Conservation (phyloP, 176 grass and related monocot species). For the Paspalum notatum region DNA sequence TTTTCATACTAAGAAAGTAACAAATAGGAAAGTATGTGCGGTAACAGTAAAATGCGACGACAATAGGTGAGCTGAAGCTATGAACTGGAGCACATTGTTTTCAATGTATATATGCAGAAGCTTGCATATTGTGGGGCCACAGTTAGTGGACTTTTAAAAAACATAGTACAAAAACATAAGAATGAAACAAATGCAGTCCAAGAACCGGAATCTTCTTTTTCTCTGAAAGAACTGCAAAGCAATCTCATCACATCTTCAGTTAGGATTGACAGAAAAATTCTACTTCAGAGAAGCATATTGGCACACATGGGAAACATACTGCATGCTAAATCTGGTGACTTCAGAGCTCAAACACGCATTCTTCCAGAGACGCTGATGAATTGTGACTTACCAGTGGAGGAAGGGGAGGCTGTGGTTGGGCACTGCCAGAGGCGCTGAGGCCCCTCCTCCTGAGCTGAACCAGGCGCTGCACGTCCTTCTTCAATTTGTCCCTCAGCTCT, state of each 20-base stretch:
- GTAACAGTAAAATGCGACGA: too few species aligned
- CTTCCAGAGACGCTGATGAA: not conserved
- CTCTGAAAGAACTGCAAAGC: too few species aligned
- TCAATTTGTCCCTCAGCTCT: not conserved
- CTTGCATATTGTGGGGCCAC: not conserved
- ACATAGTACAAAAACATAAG: too few species aligned
- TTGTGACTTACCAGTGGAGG: not conserved
- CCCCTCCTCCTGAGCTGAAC: not conserved
- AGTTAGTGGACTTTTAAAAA: not conserved
- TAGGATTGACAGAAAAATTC: too few species aligned
- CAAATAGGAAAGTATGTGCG: too few species aligned
- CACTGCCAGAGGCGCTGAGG: not conserved
- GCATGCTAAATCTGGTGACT: not conserved
- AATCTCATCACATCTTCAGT: too few species aligned
- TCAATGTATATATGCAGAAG: not conserved
- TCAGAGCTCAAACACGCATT: not conserved
- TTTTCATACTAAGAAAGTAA: not conserved
- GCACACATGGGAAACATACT: too few species aligned
- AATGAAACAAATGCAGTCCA: too few species aligned
- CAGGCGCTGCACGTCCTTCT: not conserved
- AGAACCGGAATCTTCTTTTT: too few species aligned
- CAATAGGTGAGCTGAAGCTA: too few species aligned
- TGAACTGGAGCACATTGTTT: not conserved
- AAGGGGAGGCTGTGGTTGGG: not conserved
- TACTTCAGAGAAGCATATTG: too few species aligned